Evolutionary conservation across 2,329 filamentous ascomycete genomes (phyloP).

Genomic region (Cladophialophora chaetospira): DNA sequence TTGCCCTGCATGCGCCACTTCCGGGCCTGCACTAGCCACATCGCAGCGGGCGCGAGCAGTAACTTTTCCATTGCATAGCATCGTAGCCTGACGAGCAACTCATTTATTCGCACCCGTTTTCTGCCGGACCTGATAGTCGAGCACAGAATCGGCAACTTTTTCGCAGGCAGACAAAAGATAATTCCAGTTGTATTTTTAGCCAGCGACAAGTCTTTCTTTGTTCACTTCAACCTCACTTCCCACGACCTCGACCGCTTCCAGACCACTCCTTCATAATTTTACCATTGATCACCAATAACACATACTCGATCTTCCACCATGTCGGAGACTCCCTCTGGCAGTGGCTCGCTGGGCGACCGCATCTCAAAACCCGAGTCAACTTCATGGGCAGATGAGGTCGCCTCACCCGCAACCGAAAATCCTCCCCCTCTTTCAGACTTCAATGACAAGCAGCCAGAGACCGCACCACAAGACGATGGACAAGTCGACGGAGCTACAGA

Average conservation of each 20-base stretch:
- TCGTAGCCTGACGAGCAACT: not conserved
- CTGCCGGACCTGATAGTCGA: not conserved
- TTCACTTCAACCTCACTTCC: slow-evolving; percentile 7
- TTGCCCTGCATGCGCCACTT: too few species aligned
- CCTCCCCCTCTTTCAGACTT: slow-evolving; percentile 20
- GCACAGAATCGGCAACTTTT: not conserved
- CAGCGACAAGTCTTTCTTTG: slow-evolving; percentile 5
- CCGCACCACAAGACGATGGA: slow-evolving; percentile 13
- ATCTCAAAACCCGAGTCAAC: slow-evolving; percentile 46
- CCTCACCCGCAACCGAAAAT: slow-evolving; percentile 33
- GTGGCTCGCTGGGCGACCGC: slow-evolving; percentile 51
- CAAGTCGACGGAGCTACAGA: slow-evolving; percentile 47
- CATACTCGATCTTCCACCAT: slow-evolving; percentile 35
- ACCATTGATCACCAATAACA: not conserved
- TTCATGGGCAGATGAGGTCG: slow-evolving; percentile 48
- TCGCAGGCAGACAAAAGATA: not conserved
- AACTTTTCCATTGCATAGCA: not conserved
- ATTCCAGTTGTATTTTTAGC: slow-evolving; percentile 7
- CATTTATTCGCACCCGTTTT: not conserved
- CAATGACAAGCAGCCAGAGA: not conserved
- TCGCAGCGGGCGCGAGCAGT: too few species aligned
- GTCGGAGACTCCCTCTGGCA: slow-evolving; percentile 40
- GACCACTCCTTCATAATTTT: not conserved
- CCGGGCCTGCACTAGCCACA: too few species aligned
- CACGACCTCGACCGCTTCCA: not conserved